Base-by-base conservation (phyloP, 1,284 basidiomycete genomes). In the Irpex sp. region DNA sequence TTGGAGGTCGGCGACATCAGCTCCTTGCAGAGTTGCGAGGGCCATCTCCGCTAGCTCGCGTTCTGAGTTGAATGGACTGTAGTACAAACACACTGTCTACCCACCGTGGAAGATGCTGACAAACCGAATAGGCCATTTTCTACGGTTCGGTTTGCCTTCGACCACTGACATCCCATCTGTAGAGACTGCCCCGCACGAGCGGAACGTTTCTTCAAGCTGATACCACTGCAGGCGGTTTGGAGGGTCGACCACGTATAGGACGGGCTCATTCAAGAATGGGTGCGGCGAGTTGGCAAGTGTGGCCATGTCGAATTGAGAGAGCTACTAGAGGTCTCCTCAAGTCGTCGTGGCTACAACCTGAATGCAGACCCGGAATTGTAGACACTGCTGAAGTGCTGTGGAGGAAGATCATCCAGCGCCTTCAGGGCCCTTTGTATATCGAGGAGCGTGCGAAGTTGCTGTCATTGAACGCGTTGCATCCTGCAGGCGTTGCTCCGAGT, bases 221-320 rank as follows among this genome's bases (percentile, higher is more conserved):
- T 47, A 9, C 59, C 59, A 60, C 21, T 60, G 36, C 21, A 60
- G 18, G 6, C 35, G n/a, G 7, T 48, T 39, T 33, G 59, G 59
- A 21, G 55, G 37, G 21, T 60, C 59, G 16, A 39, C 59, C 7
- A 55, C 53, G 23, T 60, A 60, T 12, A 60, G 21, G 8, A 55
- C 47, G 18, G 59, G 59, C 10, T 56, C 45, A 9, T 18, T 45
- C 4, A 60, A 28, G 9, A 56, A 37, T 14, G 59, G 59, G 33
- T 60, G 59, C 9, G 59, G 42, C 21, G 53, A 14, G 39, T 56
- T 18, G 12, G n/a, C 36, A 39, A 51, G n/a, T 51, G 48, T 51
- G 19, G 48, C 48, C 48, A 51, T 51, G 48, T 51, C 48, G 48
- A 51, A 18, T 18, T 51, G 48, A 51, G 48, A 51, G 48, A 18